Evolutionary conservation across 106 monocot genomes (phyloP), one percentile per base, ranked within the genome.

Genomic region (Gastrodia elata): DNA sequence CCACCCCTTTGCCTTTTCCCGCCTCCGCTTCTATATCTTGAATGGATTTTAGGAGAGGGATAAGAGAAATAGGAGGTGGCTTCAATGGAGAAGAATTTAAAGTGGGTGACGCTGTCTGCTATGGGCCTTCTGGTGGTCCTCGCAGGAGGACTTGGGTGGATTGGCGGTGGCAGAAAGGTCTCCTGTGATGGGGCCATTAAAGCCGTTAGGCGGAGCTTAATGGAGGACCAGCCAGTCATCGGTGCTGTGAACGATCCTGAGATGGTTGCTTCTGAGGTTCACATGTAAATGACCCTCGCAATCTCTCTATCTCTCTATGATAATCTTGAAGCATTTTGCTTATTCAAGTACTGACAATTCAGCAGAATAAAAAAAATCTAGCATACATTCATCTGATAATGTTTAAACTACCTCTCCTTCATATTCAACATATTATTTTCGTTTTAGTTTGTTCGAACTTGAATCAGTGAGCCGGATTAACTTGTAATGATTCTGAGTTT

Each of bases 231-330:
- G 39, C 24, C 39, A 8, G 77, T 72, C 20, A 69, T 40, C 32
- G 77, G 72, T 33, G 70, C 77, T 1, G 72, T 78, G 37, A 43
- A 72, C 30, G 78, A 78, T 78, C 78, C 78, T 11, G 78, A 78
- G 30, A 28, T 35, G 10, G 71, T 78, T 8, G 78, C 72, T 2
- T 32, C 61, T 20, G 71, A 72, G 32, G 78, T 78, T 64, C 78
- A 78, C 36, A 44, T 15, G 78, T 78, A n/a, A 65, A 78, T 68
- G 14, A 13, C 33, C 13, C 11, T 14, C 14, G 15, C 64, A 33
- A 10, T 14, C 28, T 64, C 64, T 64, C 34, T 13, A 4, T 25
- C 25, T 22, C 24, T 25, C 57, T 2, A 0, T 2, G 44, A 10
- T 2, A 13, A 44, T 11, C 11, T 15, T 15, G 18, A 44, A 1